Percentiles rank a stretch among this genome's conserved stretches.
phyloP scores from a whole-genome alignment of 495 filamentous ascomycete species.

The Penicillium canariense region DNA sequence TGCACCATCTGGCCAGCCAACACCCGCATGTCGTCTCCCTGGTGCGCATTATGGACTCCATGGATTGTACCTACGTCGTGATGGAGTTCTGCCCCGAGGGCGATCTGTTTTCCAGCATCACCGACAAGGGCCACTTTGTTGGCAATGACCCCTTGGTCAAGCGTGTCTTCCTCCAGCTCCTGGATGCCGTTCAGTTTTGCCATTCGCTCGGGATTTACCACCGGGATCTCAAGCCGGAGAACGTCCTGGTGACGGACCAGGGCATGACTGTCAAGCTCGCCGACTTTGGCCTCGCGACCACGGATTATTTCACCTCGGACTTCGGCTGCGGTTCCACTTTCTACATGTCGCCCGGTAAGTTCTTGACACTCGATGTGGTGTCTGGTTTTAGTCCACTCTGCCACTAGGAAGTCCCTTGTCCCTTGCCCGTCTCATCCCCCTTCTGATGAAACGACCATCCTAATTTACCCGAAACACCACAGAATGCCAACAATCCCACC shows the following conservation, averaged over 20 bases:
- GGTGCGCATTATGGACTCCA: conserved; percentile 87
- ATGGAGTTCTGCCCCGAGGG: conserved; percentile 97
- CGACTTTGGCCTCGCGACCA: conserved; percentile 93
- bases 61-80: conserved; percentile 94
- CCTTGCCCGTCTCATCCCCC: not conserved
- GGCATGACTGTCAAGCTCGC: conserved; percentile 92
- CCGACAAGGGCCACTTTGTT: conserved; percentile 87
- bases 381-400: not conserved
- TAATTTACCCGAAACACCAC: conserved; percentile 37
- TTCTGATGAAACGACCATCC: conserved; percentile 13
- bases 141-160: conserved; percentile 89
- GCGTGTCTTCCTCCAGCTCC: conserved; percentile 86
- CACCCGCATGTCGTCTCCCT: conserved; percentile 95
- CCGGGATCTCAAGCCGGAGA: conserved; percentile 96
- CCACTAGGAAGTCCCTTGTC: not conserved
- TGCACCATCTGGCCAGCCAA: conserved; percentile 83
- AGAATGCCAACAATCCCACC: conserved; percentile 92
- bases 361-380: not conserved
- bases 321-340: conserved; percentile 98
- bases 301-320: conserved; percentile 79
- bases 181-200: conserved; percentile 97
- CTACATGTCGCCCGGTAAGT: conserved; percentile 97
- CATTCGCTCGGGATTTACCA: conserved; percentile 94
- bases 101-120: conserved; percentile 95
- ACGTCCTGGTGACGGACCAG: conserved; percentile 86